Evolutionary conservation across 2,329 filamentous ascomycete species (phyloP), one percentile per base, ranked within the genome.

Genomic region (Fusarium nurragi): DNA sequence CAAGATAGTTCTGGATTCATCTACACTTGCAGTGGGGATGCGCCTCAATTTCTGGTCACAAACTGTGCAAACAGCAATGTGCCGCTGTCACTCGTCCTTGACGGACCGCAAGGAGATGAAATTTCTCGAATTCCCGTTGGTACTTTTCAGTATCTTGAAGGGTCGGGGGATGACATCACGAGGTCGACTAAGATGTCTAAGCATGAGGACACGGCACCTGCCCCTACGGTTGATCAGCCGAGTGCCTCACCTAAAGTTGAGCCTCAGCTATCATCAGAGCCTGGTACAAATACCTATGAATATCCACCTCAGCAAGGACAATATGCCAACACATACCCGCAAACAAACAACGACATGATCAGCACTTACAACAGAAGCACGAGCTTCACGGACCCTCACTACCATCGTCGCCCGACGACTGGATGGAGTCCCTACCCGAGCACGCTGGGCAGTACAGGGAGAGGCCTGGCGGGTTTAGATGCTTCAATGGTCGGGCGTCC

Each of bases 1-100:
- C 86, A 81, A 78, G 85, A 88, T 61, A 78, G 75, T 51, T 79
- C 85, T 67, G 85, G 86, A 19, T 91, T 86, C 74, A 85, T 89
- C 63, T 97, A 95, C 77, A 84, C 85, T 26, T 83, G 97, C 69
- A 87, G 86, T 41, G 87, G 88, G 37, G 88, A 92, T 54, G 91
- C 90, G 28, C 94, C 94, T 43, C 84, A 83, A 64, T 77, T 81
- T 37, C 68, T 83, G 71, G 79, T 81, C 77, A 87, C 85, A 71
- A 77, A 80, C 72, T 83, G 80, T 67, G 72, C 76, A 39, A 78
- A 75, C 46, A 78, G 78, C 75, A 84, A 75, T 76, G 84, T 87
- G 77, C 84, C 85, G 34, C 72, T 87, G 75, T 82, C 82, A 74
- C 76, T 88, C 50, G 71, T 84, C 40, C 78, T 86, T 18, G 84